Base-by-base conservation (phyloP, 495 filamentous ascomycete genomes). In the Poronia punctata region DNA sequence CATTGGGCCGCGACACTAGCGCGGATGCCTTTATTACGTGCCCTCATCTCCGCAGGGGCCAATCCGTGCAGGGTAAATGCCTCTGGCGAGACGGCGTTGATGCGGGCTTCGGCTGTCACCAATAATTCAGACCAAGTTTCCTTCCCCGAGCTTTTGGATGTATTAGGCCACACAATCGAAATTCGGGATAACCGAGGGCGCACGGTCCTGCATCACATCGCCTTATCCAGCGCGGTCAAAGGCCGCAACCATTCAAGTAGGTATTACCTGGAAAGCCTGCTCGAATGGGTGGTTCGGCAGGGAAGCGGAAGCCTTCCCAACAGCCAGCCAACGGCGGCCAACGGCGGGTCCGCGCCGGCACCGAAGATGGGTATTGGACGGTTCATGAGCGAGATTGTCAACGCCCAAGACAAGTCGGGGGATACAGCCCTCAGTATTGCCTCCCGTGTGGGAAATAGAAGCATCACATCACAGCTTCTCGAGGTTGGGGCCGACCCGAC, bases 1-100 rank as follows among this genome's bases (percentile, higher is more conserved):
- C 90, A 95, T 53, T 98, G 92, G 92, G 92, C 90, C n/a, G 88
- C 92, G 7, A 94, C 90, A 26, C 72, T 97, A 32, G 86, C 85
- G n/a, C 82, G 86, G 15, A 77, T 90, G 55, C 74, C 83, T 7
- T 70, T 96, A 5, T 61, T 95, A 25, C 74, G 84, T 38, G 79
- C 86, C 2, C 71, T 98, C 0, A 83, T 98, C 46, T 68, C 76
- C 5, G 81, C 79, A 30, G 92, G 92, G 3, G 87, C 88, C 0
- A 90, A 75, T 52, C 89, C 95, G 21, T 84, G 75, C 48, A 80
- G 93, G 18, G 78, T 92, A 4, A 98, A 98, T 49, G 74, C 78
- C 27, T 79, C 76, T 12, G 93, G 93, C 11, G 89, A 97, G 61
- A 94, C 87, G 3, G 86, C 93, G 1, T 65, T 98, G 26, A 90